Conservation (phyloP, 768 basidiomycete species). For the Mycena belliarum region DNA sequence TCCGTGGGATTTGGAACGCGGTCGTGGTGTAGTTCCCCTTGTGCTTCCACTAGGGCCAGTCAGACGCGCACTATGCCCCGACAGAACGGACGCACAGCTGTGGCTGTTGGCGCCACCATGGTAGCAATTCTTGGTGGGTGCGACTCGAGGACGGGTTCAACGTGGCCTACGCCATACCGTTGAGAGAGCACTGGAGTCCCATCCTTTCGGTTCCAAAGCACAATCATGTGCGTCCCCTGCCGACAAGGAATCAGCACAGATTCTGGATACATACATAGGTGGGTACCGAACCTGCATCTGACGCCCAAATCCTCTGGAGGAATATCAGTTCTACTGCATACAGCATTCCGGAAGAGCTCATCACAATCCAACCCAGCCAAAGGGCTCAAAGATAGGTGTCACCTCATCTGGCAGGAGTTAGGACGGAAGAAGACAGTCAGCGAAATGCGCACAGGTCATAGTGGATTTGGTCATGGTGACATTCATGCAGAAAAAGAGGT, state of each 20-base stretch:
- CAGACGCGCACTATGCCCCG: too few species aligned
- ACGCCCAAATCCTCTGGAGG: constrained; percentile 43
- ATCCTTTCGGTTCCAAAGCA: constrained; percentile 53
- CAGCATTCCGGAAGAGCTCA: background rate
- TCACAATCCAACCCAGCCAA: constrained; percentile 60
- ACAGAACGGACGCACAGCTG: constrained; percentile 21
- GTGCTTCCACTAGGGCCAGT: constrained; percentile 32
- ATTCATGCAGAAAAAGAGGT: constrained; percentile 20
- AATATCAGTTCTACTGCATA: background rate
- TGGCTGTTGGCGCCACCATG: constrained; percentile 36
- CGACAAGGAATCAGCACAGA: background rate
- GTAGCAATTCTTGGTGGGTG: constrained; percentile 50
- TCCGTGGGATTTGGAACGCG: constrained; percentile 44
- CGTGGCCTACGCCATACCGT: constrained; percentile 47
- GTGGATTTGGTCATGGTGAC: constrained; percentile 10
- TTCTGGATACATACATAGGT: background rate
- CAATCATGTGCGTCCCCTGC: constrained; percentile 51
- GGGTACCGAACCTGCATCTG: constrained; percentile 38
- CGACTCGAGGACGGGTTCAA: constrained; percentile 45
- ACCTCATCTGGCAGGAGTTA: constrained; percentile 8
- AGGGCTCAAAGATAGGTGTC: constrained; percentile 25
- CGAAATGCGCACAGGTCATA: constrained; percentile 12
- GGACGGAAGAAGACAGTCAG: background rate
- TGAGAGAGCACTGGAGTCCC: constrained; percentile 61
- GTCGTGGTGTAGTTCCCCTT: constrained; percentile 35